Evolutionary conservation across 129 eudicot genomes (phyloP), one percentile per base, ranked within the genome.

Genomic region (Tagetes patula): DNA sequence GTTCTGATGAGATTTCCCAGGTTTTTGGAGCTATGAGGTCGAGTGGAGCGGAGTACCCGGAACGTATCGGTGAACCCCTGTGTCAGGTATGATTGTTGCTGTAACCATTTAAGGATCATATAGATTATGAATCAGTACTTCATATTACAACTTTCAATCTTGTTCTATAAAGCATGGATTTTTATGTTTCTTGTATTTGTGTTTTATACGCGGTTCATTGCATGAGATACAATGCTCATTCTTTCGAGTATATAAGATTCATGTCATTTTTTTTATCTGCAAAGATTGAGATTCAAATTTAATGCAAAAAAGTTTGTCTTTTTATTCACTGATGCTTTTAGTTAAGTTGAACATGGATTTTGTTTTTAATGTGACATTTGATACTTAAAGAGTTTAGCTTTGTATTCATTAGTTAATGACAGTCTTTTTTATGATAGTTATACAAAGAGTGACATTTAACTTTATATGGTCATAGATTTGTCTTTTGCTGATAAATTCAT

Each of bases 31-130:
- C 80, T 61, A 70, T 82, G 81, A 80, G 89, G 76, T 77, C 82
- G 39, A 39, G 77, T 59, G 93, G 85, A 36, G 67, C 20, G 41
- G 93, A 82, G 59, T 82, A 79, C 60, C 97, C 99, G 1, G 96
- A 94, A 75, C 82, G 97, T 20, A 52, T 69, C 31, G 99, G 97
- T 39, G 94, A 90, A 64, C 97, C 96, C 40, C 76, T 84, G 33
- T 94, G 99, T 80, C 94, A 88, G 97, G 99, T 94, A 30, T 27
- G 60, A 32, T 59, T 27, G 33, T 31, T 46, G 48, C 8, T 34
- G 45, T 8, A 37, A 55, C 30, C 4, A 1, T 12, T 13, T 70
- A 63, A 52, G 31, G 58, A 52, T 52, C 27, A 4, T 43, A 6
- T 20, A 2, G 2, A 7, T 8, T 1, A 8, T 43, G 48, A 9